phyloP scores from a whole-genome alignment of 805 yeast genomes.

The Wickerhamomyces tratensis region DNA sequence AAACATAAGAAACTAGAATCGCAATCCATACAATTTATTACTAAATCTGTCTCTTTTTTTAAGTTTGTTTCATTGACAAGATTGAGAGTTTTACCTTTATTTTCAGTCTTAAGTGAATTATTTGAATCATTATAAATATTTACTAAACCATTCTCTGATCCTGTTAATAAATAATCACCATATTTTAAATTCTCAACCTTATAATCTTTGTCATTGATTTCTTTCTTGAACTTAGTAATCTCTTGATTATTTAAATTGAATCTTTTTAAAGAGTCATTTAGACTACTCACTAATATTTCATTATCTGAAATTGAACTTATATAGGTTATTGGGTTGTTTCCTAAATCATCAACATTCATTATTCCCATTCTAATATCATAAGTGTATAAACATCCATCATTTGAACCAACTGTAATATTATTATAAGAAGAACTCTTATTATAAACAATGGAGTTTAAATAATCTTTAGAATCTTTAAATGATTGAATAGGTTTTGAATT shows the following conservation, averaged over 20 bases:
- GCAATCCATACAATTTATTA: too few relatives aligned
- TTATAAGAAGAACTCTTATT: background rate
- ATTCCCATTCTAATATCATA: constrained; percentile 14
- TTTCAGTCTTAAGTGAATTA: background rate
- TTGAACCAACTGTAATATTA: constrained; percentile 10
- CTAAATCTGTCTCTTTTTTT: too few relatives aligned
- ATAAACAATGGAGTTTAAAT: constrained; percentile 10
- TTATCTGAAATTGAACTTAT: background rate
- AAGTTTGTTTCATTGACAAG: background rate
- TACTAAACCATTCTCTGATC: constrained; percentile 3
- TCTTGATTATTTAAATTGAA: background rate
- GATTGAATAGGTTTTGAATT: constrained; percentile 24
- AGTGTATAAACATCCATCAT: constrained; percentile 12
- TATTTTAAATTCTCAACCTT: constrained; percentile 4
- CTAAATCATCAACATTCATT: constrained; percentile 3
- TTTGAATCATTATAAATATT: too few relatives aligned
- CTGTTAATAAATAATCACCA: constrained; percentile 1
- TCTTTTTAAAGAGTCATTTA: background rate
- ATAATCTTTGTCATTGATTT: constrained; percentile 2
- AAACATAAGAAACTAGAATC: too few relatives aligned
- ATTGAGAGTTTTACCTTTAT: background rate
- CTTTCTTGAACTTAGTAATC: background rate
- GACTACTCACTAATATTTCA: background rate
- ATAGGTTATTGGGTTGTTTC: constrained; percentile 4
- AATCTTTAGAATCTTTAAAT: constrained; percentile 22